Evolutionary conservation across 2,329 filamentous ascomycete species (phyloP), one percentile per base, ranked within the genome.

Genomic region (Aureobasidium sp.): DNA sequence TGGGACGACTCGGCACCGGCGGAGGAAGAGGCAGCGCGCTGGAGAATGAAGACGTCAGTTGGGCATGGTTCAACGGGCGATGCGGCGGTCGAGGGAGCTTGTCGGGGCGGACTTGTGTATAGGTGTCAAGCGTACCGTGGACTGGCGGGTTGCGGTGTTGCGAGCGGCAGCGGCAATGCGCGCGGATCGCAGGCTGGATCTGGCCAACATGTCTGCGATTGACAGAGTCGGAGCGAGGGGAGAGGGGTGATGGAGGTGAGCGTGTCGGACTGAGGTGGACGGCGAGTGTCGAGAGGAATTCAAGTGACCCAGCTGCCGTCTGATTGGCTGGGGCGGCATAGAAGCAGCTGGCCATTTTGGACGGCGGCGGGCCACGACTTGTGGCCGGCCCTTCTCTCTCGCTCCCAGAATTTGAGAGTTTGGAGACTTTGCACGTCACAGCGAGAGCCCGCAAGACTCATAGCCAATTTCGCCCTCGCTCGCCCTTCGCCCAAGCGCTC

Each of bases 141-240:
- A 70, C 69, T 75, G 77, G 70, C 71, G 77, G 71, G 68, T 74
- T 71, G 73, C 74, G 70, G 75, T 75, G 77, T 74, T 78, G 79
- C 86, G 83, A 90, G 91, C 87, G 87, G 87, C 84, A 82, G 87
- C 88, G 82, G 91, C 84, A 75, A 88, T 84, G 86, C 91, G 91
- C 85, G 89, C 84, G 78, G 89, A 87, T 83, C 91, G 91, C 84
- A 95, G 81, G 81, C 86, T 86, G 80, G 91, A 91, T 84, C 91
- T 89, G 82, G 90, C 89, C 85, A 97, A 87, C 93, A 97, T 97
- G 56, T 60, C 45, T 63, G 62, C 62, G 62, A 63, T 53, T 63
- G 62, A 63, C 62, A 14, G 53, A 29, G 45, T 47, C 39, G 44
- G 20, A 25, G 20, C 29, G 27, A 37, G 45, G 22, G 39, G 44